Conservation (phyloP, 2,329 filamentous ascomycete genomes). For the Stemphylium beticola region DNA sequence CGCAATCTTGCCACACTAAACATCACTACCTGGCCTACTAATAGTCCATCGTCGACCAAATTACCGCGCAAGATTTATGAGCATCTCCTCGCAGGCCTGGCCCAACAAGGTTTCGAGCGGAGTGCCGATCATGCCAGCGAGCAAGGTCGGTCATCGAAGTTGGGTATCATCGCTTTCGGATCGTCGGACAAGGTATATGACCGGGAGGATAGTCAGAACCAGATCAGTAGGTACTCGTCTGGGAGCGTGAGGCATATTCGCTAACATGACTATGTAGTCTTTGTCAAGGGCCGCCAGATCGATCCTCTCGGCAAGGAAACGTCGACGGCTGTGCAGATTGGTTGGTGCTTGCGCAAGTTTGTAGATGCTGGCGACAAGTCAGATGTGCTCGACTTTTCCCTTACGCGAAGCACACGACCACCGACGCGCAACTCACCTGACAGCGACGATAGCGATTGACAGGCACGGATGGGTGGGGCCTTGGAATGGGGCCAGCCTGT, state of each 20-base stretch:
- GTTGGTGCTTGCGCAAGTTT: constrained; percentile 55
- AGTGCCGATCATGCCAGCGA: constrained; percentile 34
- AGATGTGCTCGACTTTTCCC: constrained; percentile 55
- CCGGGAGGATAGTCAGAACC: constrained; percentile 54
- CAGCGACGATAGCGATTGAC: constrained; percentile 44
- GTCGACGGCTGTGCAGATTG: constrained; percentile 52
- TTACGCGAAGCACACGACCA: constrained; percentile 44
- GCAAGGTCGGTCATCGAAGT: constrained; percentile 41
- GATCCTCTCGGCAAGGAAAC: constrained; percentile 52
- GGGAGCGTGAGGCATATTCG: neutral
- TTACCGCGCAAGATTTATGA: constrained; percentile 55
- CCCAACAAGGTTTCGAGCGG: constrained; percentile 48
- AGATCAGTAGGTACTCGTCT: constrained; percentile 39
- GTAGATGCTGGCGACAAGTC: constrained; percentile 52
- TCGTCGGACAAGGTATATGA: constrained; percentile 56
- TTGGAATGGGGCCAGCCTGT: constrained; percentile 4
- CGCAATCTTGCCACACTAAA: constrained; percentile 54
- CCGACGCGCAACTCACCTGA: constrained; percentile 44
- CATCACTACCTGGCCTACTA: constrained; percentile 57
- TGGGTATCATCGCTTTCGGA: constrained; percentile 56
- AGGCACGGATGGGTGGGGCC: constrained; percentile 1
- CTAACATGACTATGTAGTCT: constrained; percentile 34
- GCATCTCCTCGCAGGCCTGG: constrained; percentile 51
- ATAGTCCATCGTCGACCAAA: constrained; percentile 48
- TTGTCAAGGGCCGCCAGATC: constrained; percentile 52